These are phyloP conservation scores for Bifiguratus adelaidae DNA, from an alignment of 192 early-diverging fungal genomes.

Conservation along the genomic window DNA sequence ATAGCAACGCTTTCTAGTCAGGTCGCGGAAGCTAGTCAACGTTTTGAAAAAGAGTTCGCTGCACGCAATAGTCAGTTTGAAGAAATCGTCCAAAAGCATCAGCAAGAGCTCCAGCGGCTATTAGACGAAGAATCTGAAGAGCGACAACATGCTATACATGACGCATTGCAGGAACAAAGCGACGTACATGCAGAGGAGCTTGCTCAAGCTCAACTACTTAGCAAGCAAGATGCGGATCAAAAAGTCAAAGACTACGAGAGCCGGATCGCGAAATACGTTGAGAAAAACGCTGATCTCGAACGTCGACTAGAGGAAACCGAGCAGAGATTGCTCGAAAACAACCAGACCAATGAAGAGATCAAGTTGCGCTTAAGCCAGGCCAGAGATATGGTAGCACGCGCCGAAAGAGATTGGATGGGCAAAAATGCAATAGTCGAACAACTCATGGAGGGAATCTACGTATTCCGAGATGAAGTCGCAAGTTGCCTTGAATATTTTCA, in stretches of 20 bases:
- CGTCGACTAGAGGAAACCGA: neutral
- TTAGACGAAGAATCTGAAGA: constrained; percentile 19
- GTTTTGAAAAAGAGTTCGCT: too few relatives aligned
- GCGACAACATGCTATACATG: constrained; percentile 14
- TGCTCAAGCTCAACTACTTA: neutral
- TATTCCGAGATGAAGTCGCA: neutral
- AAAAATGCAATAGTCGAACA: constrained; percentile 16
- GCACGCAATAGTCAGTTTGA: too few relatives aligned
- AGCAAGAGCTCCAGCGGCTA: constrained; percentile 11
- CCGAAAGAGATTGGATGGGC: constrained; percentile 18
- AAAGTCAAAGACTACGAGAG: neutral
- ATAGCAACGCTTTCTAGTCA: too few relatives aligned
- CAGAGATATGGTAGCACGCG: constrained; percentile 9
- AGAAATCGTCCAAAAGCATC: too few relatives aligned
- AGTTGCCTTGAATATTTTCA: too few relatives aligned
- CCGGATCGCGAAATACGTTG: too few relatives aligned
- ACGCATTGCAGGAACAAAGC: constrained; percentile 9
- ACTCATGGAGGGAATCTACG: constrained; percentile 5
- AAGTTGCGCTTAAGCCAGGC: constrained; percentile 6
- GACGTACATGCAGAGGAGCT: neutral
- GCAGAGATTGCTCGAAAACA: constrained; percentile 9
- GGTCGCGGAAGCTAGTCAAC: too few relatives aligned
- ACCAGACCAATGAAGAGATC: constrained; percentile 14
- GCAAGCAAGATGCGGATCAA: neutral
- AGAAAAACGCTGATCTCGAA: too few relatives aligned